These are phyloP conservation scores for Cystobasidium pallidum DNA, from an alignment of 1,284 basidiomycete genomes.

Conservation along the genomic window DNA sequence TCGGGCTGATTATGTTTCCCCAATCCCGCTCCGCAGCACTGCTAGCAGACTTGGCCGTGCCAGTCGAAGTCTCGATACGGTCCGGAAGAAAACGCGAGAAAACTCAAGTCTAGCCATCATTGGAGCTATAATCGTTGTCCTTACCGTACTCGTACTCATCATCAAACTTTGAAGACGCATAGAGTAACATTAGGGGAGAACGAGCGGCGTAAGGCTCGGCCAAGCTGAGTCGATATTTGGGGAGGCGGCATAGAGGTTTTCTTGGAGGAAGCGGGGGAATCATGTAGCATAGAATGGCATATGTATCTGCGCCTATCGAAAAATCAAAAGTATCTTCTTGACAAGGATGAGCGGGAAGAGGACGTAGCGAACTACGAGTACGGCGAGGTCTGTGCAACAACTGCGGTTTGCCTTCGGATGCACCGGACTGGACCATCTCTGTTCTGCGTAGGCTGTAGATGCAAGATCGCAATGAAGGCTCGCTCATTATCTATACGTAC, in stretches of 20 bases:
- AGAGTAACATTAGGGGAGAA: background rate
- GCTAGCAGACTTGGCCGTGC: conserved; percentile 48
- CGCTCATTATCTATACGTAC: background rate
- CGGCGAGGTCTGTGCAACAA: background rate
- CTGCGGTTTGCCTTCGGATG: background rate
- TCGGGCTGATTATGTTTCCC: too few species aligned
- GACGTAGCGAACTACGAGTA: background rate
- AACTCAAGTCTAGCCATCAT: conserved; percentile 49
- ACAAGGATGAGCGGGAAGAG: background rate
- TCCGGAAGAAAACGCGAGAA: conserved; percentile 47
- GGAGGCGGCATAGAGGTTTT: background rate
- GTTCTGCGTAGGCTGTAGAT: background rate
- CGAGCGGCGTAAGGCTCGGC: too few species aligned
- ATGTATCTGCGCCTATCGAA: background rate
- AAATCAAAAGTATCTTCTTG: background rate
- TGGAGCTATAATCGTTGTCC: conserved; percentile 47
- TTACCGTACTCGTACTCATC: conserved; percentile 38
- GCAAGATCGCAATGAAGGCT: too few species aligned
- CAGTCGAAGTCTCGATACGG: conserved; percentile 47
- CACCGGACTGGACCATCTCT: background rate
- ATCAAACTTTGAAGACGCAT: conserved; percentile 27
- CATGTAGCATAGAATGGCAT: conserved; percentile 23
- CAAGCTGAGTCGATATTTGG: too few species aligned
- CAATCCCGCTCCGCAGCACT: conserved; percentile 36
- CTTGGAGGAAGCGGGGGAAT: background rate